Evolutionary conservation across 176 grass and related monocot genomes (phyloP), one percentile per base, ranked within the genome.

Genomic region (Musa acuminata): DNA sequence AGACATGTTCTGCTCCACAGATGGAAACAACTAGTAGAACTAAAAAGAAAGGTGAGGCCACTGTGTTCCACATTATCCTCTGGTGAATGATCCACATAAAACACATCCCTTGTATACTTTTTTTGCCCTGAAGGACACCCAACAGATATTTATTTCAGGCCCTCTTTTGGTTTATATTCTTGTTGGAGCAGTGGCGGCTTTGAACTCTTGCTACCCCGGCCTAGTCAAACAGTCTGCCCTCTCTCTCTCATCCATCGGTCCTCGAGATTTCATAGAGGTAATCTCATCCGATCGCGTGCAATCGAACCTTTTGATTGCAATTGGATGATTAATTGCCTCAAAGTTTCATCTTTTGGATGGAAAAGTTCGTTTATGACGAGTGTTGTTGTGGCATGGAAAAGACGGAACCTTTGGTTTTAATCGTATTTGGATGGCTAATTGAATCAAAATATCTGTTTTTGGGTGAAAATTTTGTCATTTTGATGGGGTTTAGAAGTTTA

Each of bases 61-160:
- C 43, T 70, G 67, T 70, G 8, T 10, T 70, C 67, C 43, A 70
- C 67, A 48, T 70, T 70, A 70, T 70, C 67, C 67, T 19, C 9
- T 51, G 67, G 2, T 50, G 48, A 50, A 51, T 21, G 35, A 70
- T 70, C 67, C 13, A 51, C 10, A 67, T 22, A 65, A 26, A 43
- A 43, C 35, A 43, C 35, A 43, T 6, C 35, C 35, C 35, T n/a
- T n/a, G n/a, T n/a, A n/a, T n/a, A n/a, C n/a, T n/a, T n/a, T n/a
- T n/a, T n/a, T n/a, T n/a, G n/a, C n/a, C n/a, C n/a, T 43, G 4
- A 26, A 25, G 22, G 10, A 65, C 9, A 65, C 62, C 21, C 4
- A 12, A 13, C 9, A 4, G 2, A 8, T 26, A 26, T 27, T 65
- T 65, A 29, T 26, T 26, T 11, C 22, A 13, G 21, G 2, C 1